Evolutionary conservation across 345 rosid genomes (phyloP).

Genomic region (Hibiscus trionum): DNA sequence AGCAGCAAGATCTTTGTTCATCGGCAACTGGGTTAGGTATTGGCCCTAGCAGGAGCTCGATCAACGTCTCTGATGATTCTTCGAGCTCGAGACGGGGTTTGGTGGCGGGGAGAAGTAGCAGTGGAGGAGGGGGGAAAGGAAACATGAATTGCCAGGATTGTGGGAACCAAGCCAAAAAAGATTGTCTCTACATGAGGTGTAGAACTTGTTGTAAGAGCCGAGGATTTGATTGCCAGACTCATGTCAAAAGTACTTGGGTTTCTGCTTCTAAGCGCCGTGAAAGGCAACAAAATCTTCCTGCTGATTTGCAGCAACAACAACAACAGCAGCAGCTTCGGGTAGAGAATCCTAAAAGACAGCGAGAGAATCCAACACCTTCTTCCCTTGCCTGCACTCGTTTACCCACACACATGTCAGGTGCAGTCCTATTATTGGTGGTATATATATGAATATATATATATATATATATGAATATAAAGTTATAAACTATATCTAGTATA

Average conservation of each 20-base stretch:
- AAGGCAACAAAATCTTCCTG: slow-evolving; percentile 33
- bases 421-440: neutral
- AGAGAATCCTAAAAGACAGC: slow-evolving; percentile 39
- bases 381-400: slow-evolving; percentile 11
- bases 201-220: slow-evolving; percentile 82
- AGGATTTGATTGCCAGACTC: slow-evolving; percentile 75
- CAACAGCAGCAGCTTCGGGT: slow-evolving; percentile 14
- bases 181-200: slow-evolving; percentile 73
- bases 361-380: slow-evolving; percentile 6
- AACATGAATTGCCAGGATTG: slow-evolving; percentile 67
- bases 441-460: neutral
- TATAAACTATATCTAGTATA: too few relatives aligned
- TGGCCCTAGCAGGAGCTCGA: slow-evolving; percentile 37
- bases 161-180: slow-evolving; percentile 88
- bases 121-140: slow-evolving; percentile 15
- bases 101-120: slow-evolving; percentile 32
- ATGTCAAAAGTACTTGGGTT: slow-evolving; percentile 81
- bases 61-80: slow-evolving; percentile 44
- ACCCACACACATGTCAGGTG: slow-evolving; percentile 2
- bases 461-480: too few relatives aligned
- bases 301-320: slow-evolving; percentile 21
- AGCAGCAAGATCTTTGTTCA: slow-evolving; percentile 55
- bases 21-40: slow-evolving; percentile 40
- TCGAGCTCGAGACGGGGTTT: slow-evolving; percentile 35
- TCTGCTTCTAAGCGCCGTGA: slow-evolving; percentile 76